Evolutionary conservation across 2,329 filamentous ascomycete genomes (phyloP).

Genomic region (Sclerotiophoma versabilis): DNA sequence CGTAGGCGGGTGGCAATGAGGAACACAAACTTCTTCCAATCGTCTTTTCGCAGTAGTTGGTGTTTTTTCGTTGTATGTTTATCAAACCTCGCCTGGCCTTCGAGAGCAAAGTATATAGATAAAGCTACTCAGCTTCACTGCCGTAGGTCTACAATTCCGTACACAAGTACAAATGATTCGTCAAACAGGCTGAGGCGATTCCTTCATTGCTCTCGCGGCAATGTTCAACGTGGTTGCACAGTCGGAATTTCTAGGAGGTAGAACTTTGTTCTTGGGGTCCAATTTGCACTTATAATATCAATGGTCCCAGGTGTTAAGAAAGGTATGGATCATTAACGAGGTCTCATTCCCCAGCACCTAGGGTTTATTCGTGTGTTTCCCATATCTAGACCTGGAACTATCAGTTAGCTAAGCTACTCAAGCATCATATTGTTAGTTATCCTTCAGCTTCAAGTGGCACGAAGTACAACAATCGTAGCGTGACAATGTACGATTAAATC

Average conservation of each 20-base stretch:
- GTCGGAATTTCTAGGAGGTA: constrained; percentile 1
- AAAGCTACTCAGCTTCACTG: constrained; percentile 4
- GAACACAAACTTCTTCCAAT: neutral
- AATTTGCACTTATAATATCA: neutral
- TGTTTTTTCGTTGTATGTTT: constrained; percentile 2
- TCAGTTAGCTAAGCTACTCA: constrained; percentile 5
- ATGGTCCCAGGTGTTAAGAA: neutral
- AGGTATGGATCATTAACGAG: constrained; percentile 3
- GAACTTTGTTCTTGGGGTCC: no score
- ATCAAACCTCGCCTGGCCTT: no score
- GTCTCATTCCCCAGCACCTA: no score
- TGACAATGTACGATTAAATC: constrained; percentile 37
- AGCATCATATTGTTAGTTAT: constrained; percentile 41
- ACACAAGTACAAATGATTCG: neutral
- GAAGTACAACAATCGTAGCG: constrained; percentile 20
- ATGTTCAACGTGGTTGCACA: constrained; percentile 1
- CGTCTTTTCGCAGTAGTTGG: neutral
- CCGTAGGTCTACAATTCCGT: neutral
- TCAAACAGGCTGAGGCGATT: constrained; percentile 8
- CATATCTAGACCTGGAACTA: neutral
- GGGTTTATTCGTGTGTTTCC: neutral
- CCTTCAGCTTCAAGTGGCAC: constrained; percentile 39
- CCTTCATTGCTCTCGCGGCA: constrained; percentile 4
- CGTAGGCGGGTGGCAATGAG: constrained; percentile 33
- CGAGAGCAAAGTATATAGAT: no score